Evolutionary conservation across 441 rosid species (phyloP).

Genomic region (Eugenia klotzschiana): DNA sequence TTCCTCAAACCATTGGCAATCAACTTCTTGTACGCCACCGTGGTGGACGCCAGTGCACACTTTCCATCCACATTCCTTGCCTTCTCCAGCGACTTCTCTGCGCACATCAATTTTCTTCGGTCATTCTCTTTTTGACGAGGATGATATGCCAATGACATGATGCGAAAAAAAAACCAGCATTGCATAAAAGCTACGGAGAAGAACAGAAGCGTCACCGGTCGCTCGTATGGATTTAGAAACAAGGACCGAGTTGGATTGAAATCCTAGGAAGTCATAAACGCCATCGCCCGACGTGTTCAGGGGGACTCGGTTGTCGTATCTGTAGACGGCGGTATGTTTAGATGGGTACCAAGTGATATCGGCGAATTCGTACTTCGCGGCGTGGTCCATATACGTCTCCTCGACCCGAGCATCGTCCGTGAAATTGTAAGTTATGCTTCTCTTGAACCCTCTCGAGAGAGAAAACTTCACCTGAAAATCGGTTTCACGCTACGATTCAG

Average conservation of each 20-base stretch:
- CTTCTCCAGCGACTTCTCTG: constrained; percentile 53
- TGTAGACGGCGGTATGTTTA: constrained; percentile 45
- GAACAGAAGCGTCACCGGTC: constrained; percentile 21
- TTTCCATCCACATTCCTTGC: constrained; percentile 35
- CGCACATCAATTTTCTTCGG: background rate
- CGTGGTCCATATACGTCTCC: constrained; percentile 40
- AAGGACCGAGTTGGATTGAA: constrained; percentile 45
- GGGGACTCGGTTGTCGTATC: constrained; percentile 55
- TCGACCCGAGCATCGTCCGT: constrained; percentile 47
- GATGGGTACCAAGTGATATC: constrained; percentile 90
- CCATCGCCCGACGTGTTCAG: constrained; percentile 34
- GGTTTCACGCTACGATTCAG: background rate
- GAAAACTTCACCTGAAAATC: constrained; percentile 41
- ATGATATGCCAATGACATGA: background rate
- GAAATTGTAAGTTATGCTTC: constrained; percentile 58
- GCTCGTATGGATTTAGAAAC: constrained; percentile 44
- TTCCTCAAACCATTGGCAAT: constrained; percentile 60
- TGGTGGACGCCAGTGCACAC: constrained; percentile 36
- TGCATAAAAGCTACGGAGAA: background rate
- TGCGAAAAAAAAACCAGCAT: background rate
- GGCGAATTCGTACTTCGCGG: constrained; percentile 47
- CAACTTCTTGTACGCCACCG: constrained; percentile 46
- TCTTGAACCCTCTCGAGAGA: constrained; percentile 49
- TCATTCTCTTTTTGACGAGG: background rate
- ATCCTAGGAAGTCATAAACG: constrained; percentile 58